Evolutionary conservation across 352 stramenopile genomes (phyloP), one percentile per base, ranked within the genome.

Genomic region (Globisporangium nagaii): DNA sequence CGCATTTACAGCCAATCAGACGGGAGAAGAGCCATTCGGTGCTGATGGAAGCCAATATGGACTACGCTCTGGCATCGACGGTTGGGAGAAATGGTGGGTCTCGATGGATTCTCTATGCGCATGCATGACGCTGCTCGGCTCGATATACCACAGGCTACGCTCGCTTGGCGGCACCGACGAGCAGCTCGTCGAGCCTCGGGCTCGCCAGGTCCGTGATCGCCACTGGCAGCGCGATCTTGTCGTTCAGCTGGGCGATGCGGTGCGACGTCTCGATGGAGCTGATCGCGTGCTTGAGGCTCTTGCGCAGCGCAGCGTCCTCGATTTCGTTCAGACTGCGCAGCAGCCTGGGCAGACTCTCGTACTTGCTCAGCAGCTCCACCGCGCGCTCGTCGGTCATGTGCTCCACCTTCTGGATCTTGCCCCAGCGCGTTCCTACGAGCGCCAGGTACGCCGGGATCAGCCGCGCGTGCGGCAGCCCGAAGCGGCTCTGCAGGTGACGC

Each of bases 261-360:
- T 89, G 83, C n/a, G 76, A 82, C n/a, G 66, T 75, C 66, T 93
- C 83, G 15, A 93, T 73, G n/a, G 58, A 68, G 55, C 75, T 84
- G 63, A 93, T 91, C 27, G 60, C 60, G 43, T 78, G 68, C 68
- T 91, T 90, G 20, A 93, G 57, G n/a, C 73, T 79, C 53, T 69
- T 82, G 59, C 69, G 53, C 27, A 93, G 45, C 20, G 31, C 28
- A 2, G 50, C 40, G 47, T 93, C 71, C 15, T 81, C 65, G 8
- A 91, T 61, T 20, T 73, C 60, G 65, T 93, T 68, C 36, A 93
- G 68, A 36, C 74, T 78, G 6, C 83, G 68, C 57, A 93, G 53
- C 44, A 93, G 55, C 13, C 60, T 60, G 15, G 70, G 77, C 7
- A 93, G 52, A 36, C 70, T 71, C 19, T 68, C 73, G 56, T 86